phyloP scores from a whole-genome alignment of 2,329 filamentous ascomycete genomes.

The Diaporthe citri region DNA sequence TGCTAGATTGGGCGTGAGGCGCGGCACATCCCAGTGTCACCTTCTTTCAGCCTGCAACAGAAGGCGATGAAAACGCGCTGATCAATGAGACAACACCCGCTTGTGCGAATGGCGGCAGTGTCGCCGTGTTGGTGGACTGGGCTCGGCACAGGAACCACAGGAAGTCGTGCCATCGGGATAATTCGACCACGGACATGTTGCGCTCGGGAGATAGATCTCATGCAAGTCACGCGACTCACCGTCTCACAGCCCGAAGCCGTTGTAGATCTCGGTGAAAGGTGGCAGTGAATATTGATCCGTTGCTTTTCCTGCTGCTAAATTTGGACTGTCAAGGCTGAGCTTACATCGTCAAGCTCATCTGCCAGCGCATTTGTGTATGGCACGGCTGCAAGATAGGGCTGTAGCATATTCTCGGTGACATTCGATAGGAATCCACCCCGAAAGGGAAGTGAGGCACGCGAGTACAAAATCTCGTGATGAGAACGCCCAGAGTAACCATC shows the following conservation, averaged over 20 bases:
- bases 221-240: neutral
- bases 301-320: slow-evolving; percentile 13
- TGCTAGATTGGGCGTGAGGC: neutral
- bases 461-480: slow-evolving; percentile 21
- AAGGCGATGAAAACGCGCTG: slow-evolving; percentile 18
- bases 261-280: slow-evolving; percentile 8
- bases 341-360: slow-evolving; percentile 15
- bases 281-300: slow-evolving; percentile 9
- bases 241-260: neutral
- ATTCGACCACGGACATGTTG: neutral
- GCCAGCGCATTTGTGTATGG: slow-evolving; percentile 5
- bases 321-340: slow-evolving; percentile 24
- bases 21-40: slow-evolving; percentile 11
- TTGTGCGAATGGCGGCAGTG: neutral
- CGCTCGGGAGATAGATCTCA: neutral
- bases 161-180: neutral
- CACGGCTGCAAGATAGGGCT: slow-evolving; percentile 16
- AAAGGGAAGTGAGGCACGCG: slow-evolving; percentile 12
- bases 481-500: neutral
- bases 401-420: neutral
- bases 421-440: neutral
- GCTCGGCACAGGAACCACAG: slow-evolving; percentile 4
- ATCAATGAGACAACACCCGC: neutral
- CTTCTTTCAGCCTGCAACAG: slow-evolving; percentile 10
- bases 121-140: slow-evolving; percentile 10